phyloP scores from a whole-genome alignment of 148 eudicot species.

The Rhododendron simsii region DNA sequence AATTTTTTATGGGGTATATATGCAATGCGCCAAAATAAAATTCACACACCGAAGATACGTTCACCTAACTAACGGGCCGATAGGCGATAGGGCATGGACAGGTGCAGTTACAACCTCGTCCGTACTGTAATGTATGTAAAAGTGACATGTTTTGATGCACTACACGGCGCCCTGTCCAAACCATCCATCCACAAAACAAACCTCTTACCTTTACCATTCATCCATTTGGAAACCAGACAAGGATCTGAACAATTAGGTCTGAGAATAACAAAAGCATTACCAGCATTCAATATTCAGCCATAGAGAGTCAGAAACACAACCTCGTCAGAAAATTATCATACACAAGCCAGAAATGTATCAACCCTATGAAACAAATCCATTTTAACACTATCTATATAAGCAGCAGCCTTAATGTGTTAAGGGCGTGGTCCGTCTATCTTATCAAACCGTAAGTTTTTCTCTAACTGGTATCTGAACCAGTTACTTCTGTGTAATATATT shows the following conservation, averaged over 20 bases:
- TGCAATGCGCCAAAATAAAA: background rate
- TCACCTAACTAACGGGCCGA: background rate
- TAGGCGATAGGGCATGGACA: background rate
- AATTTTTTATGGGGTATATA: background rate
- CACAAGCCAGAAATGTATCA: background rate
- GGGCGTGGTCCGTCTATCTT: background rate
- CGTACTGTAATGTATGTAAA: background rate
- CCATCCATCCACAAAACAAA: background rate
- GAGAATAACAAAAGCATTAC: background rate
- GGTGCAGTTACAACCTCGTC: background rate
- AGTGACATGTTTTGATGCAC: background rate
- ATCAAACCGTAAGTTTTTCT: slow-evolving; percentile 1
- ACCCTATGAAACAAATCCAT: background rate
- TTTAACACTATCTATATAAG: slow-evolving; percentile 4
- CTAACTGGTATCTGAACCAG: slow-evolving; percentile 34
- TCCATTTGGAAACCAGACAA: background rate
- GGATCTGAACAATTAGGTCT: background rate
- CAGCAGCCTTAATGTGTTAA: background rate
- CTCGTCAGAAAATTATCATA: background rate
- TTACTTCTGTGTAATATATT: slow-evolving; percentile 27
- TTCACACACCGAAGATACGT: background rate
- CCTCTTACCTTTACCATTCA: background rate
- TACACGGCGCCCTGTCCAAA: background rate
- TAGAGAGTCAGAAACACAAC: background rate
- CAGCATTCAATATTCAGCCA: background rate